Percentiles rank a stretch among this genome's conserved stretches.
phyloP scores from a whole-genome alignment of 352 stramenopile species.

The Blastocystis sp. region DNA sequence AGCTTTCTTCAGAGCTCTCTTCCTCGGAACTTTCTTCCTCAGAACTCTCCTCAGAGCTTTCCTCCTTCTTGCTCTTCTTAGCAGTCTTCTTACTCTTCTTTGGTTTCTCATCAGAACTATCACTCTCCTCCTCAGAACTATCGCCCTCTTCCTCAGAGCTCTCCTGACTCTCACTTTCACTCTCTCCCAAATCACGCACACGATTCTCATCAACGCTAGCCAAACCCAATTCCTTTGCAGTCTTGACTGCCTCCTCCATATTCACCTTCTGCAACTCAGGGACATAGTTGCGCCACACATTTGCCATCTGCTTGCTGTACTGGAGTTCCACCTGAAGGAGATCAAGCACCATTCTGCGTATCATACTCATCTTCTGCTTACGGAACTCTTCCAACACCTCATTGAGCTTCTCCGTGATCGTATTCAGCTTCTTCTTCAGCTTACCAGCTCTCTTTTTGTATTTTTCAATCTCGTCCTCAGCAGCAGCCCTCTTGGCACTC shows the following conservation, averaged over 20 bases:
- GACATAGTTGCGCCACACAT: constrained; percentile 45
- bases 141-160: not conserved
- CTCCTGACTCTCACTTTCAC: not conserved
- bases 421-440: constrained; percentile 64
- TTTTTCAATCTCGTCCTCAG: constrained; percentile 38
- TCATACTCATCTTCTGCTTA: constrained; percentile 3
- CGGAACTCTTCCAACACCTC: constrained; percentile 46
- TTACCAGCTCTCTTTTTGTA: constrained; percentile 51
- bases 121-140: constrained; percentile 3
- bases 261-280: constrained; percentile 50
- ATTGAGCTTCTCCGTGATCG: constrained; percentile 57
- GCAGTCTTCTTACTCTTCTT: constrained; percentile 57
- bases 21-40: not conserved
- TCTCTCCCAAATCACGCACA: not conserved
- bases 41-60: not conserved
- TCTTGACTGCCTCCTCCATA: constrained; percentile 17
- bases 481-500: not conserved
- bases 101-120: constrained; percentile 22
- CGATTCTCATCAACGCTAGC: constrained; percentile 38
- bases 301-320: constrained; percentile 33
- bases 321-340: constrained; percentile 15
- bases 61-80: not conserved
- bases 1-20: not conserved
- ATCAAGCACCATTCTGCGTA: constrained; percentile 23
- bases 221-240: not conserved